Evolutionary conservation across 371 early-diverging fungal genomes (phyloP).

Genomic region (Circinella minor): DNA sequence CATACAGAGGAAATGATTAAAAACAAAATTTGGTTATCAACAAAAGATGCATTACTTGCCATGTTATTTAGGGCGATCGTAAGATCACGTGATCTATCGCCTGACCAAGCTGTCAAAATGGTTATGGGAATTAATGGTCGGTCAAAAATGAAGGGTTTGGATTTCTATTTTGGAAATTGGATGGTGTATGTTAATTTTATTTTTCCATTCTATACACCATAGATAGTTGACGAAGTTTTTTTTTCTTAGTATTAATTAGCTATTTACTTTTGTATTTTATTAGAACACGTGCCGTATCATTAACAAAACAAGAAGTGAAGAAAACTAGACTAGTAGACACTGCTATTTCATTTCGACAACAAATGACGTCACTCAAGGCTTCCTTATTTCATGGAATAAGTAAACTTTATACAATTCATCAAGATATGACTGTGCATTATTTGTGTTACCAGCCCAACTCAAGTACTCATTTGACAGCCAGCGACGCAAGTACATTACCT

Average conservation of each 20-base stretch:
- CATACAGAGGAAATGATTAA: conserved; percentile 43
- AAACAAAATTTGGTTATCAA: conserved; percentile 34
- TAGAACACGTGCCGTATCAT: conserved; percentile 30
- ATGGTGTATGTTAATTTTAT: conserved; percentile 30
- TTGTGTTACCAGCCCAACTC: conserved; percentile 42
- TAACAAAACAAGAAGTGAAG: conserved; percentile 19
- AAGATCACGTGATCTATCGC: conserved; percentile 24
- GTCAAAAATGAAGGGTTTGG: conserved; percentile 37
- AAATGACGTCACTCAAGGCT: conserved; percentile 17
- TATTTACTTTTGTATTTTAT: neutral
- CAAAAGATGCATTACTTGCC: conserved; percentile 44
- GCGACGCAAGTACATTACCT: conserved; percentile 37
- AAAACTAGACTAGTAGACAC: conserved; percentile 23
- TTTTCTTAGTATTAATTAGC: neutral
- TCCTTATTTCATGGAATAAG: conserved; percentile 44
- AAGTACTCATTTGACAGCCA: conserved; percentile 31
- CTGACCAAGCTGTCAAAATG: conserved; percentile 30
- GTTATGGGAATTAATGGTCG: conserved; percentile 40
- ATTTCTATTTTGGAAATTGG: conserved; percentile 49
- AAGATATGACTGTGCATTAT: conserved; percentile 48
- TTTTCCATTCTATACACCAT: neutral
- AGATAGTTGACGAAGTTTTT: neutral
- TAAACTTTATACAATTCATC: conserved; percentile 40
- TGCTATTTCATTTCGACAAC: conserved; percentile 30
- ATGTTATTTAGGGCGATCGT: conserved; percentile 41